Evolutionary conservation across 2,329 filamentous ascomycete species (phyloP), one percentile per base, ranked within the genome.

Genomic region (Hirsutella rhossiliensis): DNA sequence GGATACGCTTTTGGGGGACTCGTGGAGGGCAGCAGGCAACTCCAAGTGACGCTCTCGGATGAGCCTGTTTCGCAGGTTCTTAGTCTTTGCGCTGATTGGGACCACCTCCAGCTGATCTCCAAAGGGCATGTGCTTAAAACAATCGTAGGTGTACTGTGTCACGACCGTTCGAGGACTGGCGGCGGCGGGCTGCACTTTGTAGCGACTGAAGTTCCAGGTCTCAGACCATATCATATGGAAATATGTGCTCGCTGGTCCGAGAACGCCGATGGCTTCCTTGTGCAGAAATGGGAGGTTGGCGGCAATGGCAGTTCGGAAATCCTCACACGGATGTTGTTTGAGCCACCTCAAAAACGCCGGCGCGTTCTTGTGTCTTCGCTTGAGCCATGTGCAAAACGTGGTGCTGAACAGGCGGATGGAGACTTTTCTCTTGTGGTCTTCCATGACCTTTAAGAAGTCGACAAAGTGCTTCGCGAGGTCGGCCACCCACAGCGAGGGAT

Each of bases 391-490:
- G 29, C 62, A 57, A 49, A 92, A 92, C 0, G 66, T 52, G 0
- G 46, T 45, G 9, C 67, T 63, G 49, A 92, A 89, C 42, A 78
- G 62, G 3, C 62, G 44, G 0, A 88, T 64, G 0, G 62, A 59
- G 1, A 83, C 70, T 2, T 54, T 55, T 0, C 51, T 53, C 0
- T 52, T 41, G 12, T 49, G 48, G 9, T 58, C 50, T 3, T 57
- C 51, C 46, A 66, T 60, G 11, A 56, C 41, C 3, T 61, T 57
- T 40, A 84, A 65, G 50, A 74, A 92, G 48, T 88, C 82, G 1
- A 88, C 68, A 20, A 84, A 72, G 52, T 87, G 78, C 54, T 89
- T 90, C 0, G 75, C 70, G 1, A 92, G 64, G 43, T 82, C 72
- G 0, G 78, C 81, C 1, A 89, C 60, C 84, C 84, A 92, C 0